phyloP scores from a whole-genome alignment of 139 green algal species.

The Eudorina sp. region DNA sequence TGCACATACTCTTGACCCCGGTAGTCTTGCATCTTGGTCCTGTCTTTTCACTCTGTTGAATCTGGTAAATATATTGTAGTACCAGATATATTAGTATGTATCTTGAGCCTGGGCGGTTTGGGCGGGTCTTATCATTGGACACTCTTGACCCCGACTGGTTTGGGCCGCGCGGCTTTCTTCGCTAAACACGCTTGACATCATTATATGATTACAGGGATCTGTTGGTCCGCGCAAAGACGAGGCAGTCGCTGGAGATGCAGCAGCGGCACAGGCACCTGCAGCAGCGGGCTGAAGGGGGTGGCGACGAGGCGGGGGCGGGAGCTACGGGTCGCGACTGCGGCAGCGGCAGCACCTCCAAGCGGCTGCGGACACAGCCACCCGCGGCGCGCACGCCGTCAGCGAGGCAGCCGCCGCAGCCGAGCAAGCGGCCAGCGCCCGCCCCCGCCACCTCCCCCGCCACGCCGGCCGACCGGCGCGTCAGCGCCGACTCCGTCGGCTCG shows the following conservation, averaged over 20 bases:
- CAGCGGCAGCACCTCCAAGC: no score
- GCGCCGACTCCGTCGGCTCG: background rate
- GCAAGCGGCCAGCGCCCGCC: background rate
- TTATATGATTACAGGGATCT: background rate
- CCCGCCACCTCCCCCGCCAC: background rate
- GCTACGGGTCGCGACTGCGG: background rate
- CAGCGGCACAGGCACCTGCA: background rate
- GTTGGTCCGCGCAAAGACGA: background rate
- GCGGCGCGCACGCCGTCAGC: background rate
- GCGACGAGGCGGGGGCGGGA: background rate
- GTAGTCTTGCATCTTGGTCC: background rate
- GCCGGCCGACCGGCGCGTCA: background rate
- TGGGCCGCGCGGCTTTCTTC: no score
- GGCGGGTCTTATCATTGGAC: background rate
- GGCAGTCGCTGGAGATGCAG: background rate
- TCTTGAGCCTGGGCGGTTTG: background rate
- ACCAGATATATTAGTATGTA: no score
- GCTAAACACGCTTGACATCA: background rate
- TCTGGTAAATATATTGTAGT: background rate
- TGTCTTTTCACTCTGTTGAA: background rate
- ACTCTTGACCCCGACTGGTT: background rate
- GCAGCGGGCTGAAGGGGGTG: background rate
- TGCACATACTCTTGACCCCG: no score
- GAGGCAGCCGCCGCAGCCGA: background rate
- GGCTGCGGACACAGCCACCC: no score